Evolutionary conservation across 352 stramenopile genomes (phyloP), one percentile per base, ranked within the genome.

Genomic region (Phytophthora niederhauseri): DNA sequence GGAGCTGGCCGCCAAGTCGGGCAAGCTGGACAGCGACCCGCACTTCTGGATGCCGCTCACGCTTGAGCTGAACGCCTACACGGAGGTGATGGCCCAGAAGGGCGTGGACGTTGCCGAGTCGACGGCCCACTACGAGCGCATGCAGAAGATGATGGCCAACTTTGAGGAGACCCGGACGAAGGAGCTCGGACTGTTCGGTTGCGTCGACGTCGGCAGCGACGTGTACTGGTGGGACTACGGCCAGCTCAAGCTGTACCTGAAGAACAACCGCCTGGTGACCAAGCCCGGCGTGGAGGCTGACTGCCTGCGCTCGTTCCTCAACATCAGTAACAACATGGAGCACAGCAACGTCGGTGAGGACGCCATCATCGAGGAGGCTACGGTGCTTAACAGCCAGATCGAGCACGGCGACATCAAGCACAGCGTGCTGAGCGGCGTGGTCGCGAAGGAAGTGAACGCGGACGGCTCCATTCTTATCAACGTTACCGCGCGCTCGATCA

Each of bases 221-320:
- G 96, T 98, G 22, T 99, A 98, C 86, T 99, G 97, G 97, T 99
- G 97, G 97, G 97, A 99, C 86, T 99, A 99, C 79, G 97, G 97
- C 46, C 96, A 98, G 77, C 83, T 99, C 45, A 98, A 98, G 82
- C 85, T 99, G n/a, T 99, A 99, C 81, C 89, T 97, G 49, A 97
- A 97, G 70, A 99, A 99, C 85, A 98, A 98, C 72, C 78, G 91
- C 5, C 83, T 99, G n/a, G 82, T 99, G 59, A 93, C 95, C 49
- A 82, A 98, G 70, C 70, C 78, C 0, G 85, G 86, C 14, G 82
- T 94, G 4, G 89, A 96, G 55, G 87, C 89, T 19, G 82, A 94
- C 56, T 93, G 85, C 57, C 65, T 96, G 60, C 87, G 89, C 15
- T 69, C 64, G 55, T 96, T 96, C 73, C 70, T 96, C 11, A 85